Conservation (phyloP, 2,329 filamentous ascomycete species). For the Aspergillus fructus region DNA sequence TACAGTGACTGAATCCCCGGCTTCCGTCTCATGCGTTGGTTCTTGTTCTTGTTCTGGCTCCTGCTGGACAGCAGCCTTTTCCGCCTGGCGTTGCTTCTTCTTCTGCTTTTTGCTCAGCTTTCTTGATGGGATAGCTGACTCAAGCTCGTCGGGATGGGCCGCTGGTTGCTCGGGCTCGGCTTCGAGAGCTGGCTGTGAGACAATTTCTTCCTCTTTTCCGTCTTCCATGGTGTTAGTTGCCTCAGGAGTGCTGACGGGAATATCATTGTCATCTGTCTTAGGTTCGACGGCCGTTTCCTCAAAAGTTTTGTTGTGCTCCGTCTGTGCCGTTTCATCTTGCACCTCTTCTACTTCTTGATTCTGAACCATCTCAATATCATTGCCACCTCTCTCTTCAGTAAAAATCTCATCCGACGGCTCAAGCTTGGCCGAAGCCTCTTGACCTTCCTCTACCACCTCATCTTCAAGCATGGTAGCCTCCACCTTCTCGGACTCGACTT, state of each 20-base stretch:
- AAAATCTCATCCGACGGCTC: slow-evolving; percentile 5
- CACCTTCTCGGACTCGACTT: slow-evolving; percentile 18
- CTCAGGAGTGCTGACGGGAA: neutral
- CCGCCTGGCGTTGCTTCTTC: slow-evolving; percentile 25
- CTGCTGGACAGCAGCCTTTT: slow-evolving; percentile 5
- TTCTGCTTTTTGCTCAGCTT: slow-evolving; percentile 30
- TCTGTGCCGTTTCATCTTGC: neutral
- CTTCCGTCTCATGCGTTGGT: neutral
- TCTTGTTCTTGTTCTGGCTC: slow-evolving; percentile 7
- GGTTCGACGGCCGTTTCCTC: neutral
- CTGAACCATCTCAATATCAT: neutral
- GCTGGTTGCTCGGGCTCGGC: slow-evolving; percentile 1
- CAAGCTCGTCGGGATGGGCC: slow-evolving; percentile 6
- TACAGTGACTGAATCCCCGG: neutral
- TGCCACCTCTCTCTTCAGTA: neutral
- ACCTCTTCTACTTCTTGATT: neutral
- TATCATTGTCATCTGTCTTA: neutral
- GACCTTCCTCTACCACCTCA: slow-evolving; percentile 3
- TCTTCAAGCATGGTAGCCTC: slow-evolving; percentile 1
- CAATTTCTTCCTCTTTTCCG: slow-evolving; percentile 18
- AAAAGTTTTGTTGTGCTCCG: neutral
- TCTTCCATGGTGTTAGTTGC: neutral
- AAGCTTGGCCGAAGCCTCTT: slow-evolving; percentile 4
- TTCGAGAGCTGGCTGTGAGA: slow-evolving; percentile 6
- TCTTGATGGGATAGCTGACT: slow-evolving; percentile 10